phyloP scores from a whole-genome alignment of 768 basidiomycete species.

The Mycena kentingensis region DNA sequence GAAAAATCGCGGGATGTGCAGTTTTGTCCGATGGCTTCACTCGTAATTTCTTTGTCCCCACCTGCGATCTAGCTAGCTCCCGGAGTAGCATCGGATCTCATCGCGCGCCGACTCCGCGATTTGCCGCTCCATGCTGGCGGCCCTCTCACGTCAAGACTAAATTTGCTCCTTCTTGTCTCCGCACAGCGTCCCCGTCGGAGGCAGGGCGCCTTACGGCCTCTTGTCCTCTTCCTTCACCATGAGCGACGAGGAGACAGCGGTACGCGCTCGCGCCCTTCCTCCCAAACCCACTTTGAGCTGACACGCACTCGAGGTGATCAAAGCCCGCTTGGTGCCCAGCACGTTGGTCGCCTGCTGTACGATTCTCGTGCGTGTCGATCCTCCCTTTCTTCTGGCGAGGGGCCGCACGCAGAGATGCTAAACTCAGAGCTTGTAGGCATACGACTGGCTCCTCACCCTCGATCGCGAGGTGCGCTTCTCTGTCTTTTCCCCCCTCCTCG shows the following conservation, averaged over 20 bases:
- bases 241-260: background rate
- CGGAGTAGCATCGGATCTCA: too few relatives aligned
- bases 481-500: background rate
- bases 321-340: conserved; percentile 17
- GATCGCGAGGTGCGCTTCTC: conserved; percentile 26
- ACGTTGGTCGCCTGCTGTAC: conserved; percentile 21
- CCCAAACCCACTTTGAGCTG: background rate
- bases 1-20: too few relatives aligned
- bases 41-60: too few relatives aligned
- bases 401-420: too few relatives aligned
- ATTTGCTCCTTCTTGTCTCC: background rate
- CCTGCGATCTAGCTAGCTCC: too few relatives aligned
- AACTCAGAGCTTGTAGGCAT: conserved; percentile 22
- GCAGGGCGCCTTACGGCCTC: background rate
- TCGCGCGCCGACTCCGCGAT: too few relatives aligned
- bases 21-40: too few relatives aligned
- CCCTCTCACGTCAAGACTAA: background rate
- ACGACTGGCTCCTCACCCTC: conserved; percentile 30
- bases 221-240: background rate
- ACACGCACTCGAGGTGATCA: conserved; percentile 3
- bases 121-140: too few relatives aligned
- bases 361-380: conserved; percentile 9
- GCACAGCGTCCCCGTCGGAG: background rate
- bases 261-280: background rate
- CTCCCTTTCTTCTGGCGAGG: background rate